These are phyloP conservation scores for Trichomonas vaginalis DNA, from an alignment of 208 protist species.

Conservation along the genomic window DNA sequence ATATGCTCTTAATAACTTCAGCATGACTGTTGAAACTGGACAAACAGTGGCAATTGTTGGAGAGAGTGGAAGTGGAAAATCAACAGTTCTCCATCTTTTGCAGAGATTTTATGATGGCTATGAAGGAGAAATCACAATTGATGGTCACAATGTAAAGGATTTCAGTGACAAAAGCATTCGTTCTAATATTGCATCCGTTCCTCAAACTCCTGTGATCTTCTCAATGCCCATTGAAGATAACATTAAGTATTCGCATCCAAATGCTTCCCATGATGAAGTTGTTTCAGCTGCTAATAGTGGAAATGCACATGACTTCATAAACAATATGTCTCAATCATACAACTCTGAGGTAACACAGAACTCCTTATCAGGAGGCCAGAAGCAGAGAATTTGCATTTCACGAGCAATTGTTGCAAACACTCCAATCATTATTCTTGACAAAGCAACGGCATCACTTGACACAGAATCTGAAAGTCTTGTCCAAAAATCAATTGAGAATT, in stretches of 20 bases:
- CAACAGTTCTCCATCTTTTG: background rate
- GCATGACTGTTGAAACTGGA: background rate
- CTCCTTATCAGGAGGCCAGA: background rate
- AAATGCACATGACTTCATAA: conserved; percentile 44
- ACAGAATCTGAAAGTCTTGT: background rate
- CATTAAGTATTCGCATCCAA: conserved; percentile 34
- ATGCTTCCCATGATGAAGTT: conserved; percentile 25
- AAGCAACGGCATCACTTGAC: background rate
- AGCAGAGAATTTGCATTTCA: background rate
- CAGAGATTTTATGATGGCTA: background rate
- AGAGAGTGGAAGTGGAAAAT: background rate
- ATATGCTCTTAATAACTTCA: background rate
- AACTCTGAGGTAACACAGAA: background rate
- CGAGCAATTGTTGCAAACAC: background rate
- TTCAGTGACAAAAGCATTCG: background rate
- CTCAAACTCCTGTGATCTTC: conserved; percentile 43
- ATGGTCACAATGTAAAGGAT: background rate
- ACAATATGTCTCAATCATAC: conserved; percentile 20
- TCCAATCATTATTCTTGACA: background rate
- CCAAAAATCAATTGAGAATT: background rate
- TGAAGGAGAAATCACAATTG: background rate
- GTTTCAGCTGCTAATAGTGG: conserved; percentile 32
- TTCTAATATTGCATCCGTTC: conserved; percentile 28
- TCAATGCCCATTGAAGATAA: conserved; percentile 37
- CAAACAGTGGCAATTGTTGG: background rate